Percentiles rank a stretch among this genome's conserved stretches.
Evolutionary conservation across 257 asterid species (phyloP).

Genomic region (Buddleja alternifolia): DNA sequence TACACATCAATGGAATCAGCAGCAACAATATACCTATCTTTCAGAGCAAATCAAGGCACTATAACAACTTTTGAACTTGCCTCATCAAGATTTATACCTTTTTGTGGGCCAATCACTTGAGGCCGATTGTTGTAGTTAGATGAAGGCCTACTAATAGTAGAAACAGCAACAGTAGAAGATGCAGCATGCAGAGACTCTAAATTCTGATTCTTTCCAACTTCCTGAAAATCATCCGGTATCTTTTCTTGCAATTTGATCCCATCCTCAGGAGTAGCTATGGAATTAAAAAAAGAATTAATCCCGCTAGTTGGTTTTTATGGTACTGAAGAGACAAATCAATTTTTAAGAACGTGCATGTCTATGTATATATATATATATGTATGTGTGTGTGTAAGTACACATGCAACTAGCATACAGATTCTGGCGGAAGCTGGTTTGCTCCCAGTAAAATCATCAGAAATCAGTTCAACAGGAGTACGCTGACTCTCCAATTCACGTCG

Average conservation of each 20-base stretch:
- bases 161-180: constrained; percentile 47
- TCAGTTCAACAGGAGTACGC: constrained; percentile 32
- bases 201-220: constrained; percentile 58
- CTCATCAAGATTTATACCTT: constrained; percentile 50
- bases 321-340: constrained; percentile 20
- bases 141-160: constrained; percentile 70
- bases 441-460: constrained; percentile 43
- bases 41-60: constrained; percentile 22
- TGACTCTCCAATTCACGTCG: constrained; percentile 44
- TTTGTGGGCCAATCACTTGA: constrained; percentile 64
- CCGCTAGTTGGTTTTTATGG: constrained; percentile 23
- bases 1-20: constrained; percentile 3
- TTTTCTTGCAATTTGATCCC: constrained; percentile 47
- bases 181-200: constrained; percentile 48
- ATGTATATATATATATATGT: constrained; percentile 5
- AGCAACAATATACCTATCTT: constrained; percentile 11
- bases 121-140: constrained; percentile 70
- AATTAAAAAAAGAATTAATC: constrained; percentile 28
- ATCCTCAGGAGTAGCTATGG: constrained; percentile 49
- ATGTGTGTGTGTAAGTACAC: constrained; percentile 5
- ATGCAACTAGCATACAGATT: constrained; percentile 38
- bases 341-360: constrained; percentile 2
- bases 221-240: constrained; percentile 47
- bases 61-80: constrained; percentile 22
- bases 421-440: constrained; percentile 44